These are phyloP conservation scores for Cercospora beticola DNA, from an alignment of 2,329 filamentous ascomycete genomes.

Conservation along the genomic window DNA sequence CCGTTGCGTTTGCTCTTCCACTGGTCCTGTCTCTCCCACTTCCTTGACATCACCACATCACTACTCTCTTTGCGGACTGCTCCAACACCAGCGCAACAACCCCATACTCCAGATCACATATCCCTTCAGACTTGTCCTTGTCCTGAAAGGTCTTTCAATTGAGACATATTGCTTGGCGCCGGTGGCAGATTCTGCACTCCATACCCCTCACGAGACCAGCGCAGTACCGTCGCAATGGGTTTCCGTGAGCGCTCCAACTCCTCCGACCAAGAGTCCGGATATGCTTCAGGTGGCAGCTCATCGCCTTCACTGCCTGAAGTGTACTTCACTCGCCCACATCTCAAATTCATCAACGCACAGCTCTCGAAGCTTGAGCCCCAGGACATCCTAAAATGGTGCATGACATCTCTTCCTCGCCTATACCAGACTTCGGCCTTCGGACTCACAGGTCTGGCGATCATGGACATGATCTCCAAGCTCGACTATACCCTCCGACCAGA, in stretches of 20 bases:
- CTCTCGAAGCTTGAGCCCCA: slow-evolving; percentile 83
- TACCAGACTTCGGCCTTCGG: slow-evolving; percentile 53
- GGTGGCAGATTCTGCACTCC: slow-evolving; percentile 9
- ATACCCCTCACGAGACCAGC: neutral
- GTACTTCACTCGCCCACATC: slow-evolving; percentile 81
- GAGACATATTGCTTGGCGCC: slow-evolving; percentile 1
- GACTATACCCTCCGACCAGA: slow-evolving; percentile 57
- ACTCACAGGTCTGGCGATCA: slow-evolving; percentile 52
- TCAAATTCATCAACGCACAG: slow-evolving; percentile 87
- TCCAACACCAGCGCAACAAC: neutral
- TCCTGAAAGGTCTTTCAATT: neutral
- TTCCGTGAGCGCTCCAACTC: slow-evolving; percentile 24
- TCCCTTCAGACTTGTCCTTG: neutral
- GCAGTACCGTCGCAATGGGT: slow-evolving; percentile 16
- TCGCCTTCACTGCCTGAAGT: slow-evolving; percentile 69
- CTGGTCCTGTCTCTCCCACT: neutral
- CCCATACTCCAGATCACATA: neutral
- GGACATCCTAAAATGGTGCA: slow-evolving; percentile 90
- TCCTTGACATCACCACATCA: neutral
- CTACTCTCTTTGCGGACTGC: neutral
- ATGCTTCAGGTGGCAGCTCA: slow-evolving; percentile 65
- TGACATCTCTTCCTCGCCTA: slow-evolving; percentile 71
- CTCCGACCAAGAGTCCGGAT: slow-evolving; percentile 71
- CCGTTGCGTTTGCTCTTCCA: neutral
- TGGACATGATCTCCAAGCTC: slow-evolving; percentile 73